Percentiles rank a stretch among this genome's conserved stretches.
These are phyloP conservation scores for Blastocystis sp. DNA, from an alignment of 352 stramenopile species.

Conservation along the genomic window DNA sequence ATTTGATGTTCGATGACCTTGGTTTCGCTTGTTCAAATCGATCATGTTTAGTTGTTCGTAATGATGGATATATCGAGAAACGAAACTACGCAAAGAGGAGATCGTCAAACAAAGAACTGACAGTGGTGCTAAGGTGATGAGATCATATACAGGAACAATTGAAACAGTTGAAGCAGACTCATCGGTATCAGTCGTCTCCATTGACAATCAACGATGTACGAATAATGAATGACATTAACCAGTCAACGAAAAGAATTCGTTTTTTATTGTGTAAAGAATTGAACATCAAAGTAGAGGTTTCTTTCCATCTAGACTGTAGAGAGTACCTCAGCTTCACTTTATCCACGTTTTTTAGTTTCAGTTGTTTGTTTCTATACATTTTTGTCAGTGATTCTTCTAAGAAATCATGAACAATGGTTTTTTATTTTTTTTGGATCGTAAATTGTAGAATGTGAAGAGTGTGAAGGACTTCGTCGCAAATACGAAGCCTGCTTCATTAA, in stretches of 20 bases:
- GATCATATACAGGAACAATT: not conserved
- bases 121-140: not conserved
- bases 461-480: slow-evolving; percentile 22
- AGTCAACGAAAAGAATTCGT: not conserved
- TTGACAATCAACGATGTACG: not conserved
- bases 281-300: slow-evolving; percentile 1
- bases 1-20: not conserved
- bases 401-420: slow-evolving; percentile 34
- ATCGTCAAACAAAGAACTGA: not conserved
- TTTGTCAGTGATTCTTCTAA: not conserved
- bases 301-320: not conserved
- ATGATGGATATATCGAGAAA: not conserved
- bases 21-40: not conserved
- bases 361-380: not conserved
- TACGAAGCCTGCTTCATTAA: slow-evolving; percentile 58
- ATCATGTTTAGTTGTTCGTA: not conserved
- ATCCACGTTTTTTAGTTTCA: not conserved
- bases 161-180: not conserved
- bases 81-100: not conserved
- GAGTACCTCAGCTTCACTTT: slow-evolving; percentile 50
- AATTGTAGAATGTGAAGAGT: slow-evolving; percentile 24
- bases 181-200: slow-evolving; percentile 9
- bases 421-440: not conserved
- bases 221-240: slow-evolving; percentile 14
- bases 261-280: not conserved